Evolutionary conservation across 805 yeast genomes (phyloP), one percentile per base, ranked within the genome.

Genomic region (Sugiyamaella lignohabitans): DNA sequence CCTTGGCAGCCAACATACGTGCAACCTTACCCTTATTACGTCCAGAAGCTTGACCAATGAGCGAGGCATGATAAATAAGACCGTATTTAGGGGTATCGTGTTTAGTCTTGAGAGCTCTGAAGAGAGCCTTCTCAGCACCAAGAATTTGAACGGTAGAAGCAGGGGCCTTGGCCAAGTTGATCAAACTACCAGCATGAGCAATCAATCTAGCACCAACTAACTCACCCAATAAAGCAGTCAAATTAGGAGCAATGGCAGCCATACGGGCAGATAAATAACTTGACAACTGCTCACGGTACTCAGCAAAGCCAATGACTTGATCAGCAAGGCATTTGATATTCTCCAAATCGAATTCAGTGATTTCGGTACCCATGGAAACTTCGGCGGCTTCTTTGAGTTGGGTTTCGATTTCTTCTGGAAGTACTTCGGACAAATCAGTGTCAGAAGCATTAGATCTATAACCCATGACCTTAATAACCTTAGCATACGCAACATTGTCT

Each of bases 41-140:
- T 71, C 96, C 96, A 43, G 95, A 78, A 49, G 98, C 98, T 76
- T 91, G 96, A 56, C 98, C 98, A 58, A 93, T 94, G 55, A 93
- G 76, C 24, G 96, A 87, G 49, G 98, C 96, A 67, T 93, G 98
- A 75, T 93, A 93, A 59, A 93, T 76, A 61, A 93, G 75, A 74
- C 98, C 98, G 65, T 93, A 93, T 70, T 93, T 93, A 65, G 98
- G 98, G 53, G 98, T 93, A 69, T 93, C 96, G 62, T 89, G 96
- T 72, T 93, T 93, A 50, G 98, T 93, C 77, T 93, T 93, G 64
- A 93, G 80, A 53, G 98, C 98, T 75, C 98, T 84, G 79, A 93
- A 93, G 52, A 93, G 76, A 38, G 98, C 98, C 79, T 93, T 93
- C 74, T 93, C 98, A 55, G 98, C 98, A 69, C 98, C 98, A 66